phyloP scores from a whole-genome alignment of 306 rosid species.

The Abrus precatorius region DNA sequence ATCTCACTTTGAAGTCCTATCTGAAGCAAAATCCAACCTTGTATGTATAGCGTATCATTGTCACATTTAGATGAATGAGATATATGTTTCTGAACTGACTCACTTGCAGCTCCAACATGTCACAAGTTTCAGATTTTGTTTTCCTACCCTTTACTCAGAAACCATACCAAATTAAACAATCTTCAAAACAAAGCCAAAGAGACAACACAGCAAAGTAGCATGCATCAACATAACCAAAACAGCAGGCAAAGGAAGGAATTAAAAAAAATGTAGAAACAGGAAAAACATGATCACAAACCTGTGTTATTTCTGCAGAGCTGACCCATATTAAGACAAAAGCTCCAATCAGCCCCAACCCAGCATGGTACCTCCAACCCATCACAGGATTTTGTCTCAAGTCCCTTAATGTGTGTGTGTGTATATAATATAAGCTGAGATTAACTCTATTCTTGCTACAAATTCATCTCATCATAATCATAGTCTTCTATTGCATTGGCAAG shows the following conservation, averaged over 20 bases:
- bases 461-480: background rate
- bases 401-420: background rate
- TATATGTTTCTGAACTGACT: background rate
- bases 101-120: background rate
- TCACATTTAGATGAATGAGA: background rate
- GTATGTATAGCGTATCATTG: background rate
- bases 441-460: conserved; percentile 27
- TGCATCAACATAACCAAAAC: background rate
- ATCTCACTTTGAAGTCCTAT: background rate
- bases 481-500: background rate
- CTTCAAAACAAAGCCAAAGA: conserved; percentile 14
- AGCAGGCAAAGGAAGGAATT: too few relatives aligned
- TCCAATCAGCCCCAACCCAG: conserved; percentile 72
- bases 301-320: conserved; percentile 78
- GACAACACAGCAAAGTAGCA: background rate
- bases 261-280: background rate
- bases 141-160: background rate
- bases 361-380: conserved; percentile 71
- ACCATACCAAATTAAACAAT: background rate
- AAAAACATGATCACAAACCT: conserved; percentile 52
- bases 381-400: conserved; percentile 4
- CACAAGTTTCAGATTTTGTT: conserved; percentile 7
- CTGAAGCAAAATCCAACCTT: background rate
- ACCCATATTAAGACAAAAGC: conserved; percentile 73
- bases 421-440: background rate